Conservation (phyloP, 2,329 filamentous ascomycete species). For the Sclerotinia nivalis region DNA sequence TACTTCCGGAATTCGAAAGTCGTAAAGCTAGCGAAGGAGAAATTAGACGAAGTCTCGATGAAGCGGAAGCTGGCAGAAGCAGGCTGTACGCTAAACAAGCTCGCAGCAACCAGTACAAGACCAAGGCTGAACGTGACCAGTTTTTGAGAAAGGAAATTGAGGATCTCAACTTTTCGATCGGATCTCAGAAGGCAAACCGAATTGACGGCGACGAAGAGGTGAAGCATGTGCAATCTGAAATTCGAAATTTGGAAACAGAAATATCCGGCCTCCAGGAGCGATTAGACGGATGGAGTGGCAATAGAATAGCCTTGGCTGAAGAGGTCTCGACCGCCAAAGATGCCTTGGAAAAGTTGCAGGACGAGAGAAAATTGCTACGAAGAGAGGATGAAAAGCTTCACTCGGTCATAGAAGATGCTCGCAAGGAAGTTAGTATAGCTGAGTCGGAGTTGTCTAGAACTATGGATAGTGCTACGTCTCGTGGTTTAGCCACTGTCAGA, state of each 20-base stretch:
- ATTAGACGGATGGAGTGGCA: constrained; percentile 77
- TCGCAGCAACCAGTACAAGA: constrained; percentile 82
- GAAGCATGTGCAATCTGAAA: constrained; percentile 66
- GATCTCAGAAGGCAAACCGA: constrained; percentile 78
- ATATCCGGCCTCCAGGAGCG: constrained; percentile 68
- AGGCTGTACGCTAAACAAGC: constrained; percentile 91
- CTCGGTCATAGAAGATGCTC: constrained; percentile 72
- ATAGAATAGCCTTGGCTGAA: constrained; percentile 70
- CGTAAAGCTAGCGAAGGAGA: constrained; percentile 72
- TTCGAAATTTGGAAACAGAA: constrained; percentile 70
- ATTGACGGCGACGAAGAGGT: constrained; percentile 86
- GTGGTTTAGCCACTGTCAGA: constrained; percentile 83
- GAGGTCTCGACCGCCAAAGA: constrained; percentile 78
- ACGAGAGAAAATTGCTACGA: constrained; percentile 84
- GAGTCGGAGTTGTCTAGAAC: constrained; percentile 77
- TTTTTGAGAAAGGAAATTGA: constrained; percentile 80
- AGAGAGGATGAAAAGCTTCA: constrained; percentile 87
- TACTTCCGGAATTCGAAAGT: constrained; percentile 76
- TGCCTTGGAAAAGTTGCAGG: constrained; percentile 73
- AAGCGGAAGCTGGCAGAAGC: constrained; percentile 72
- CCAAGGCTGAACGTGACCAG: constrained; percentile 82
- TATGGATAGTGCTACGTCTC: constrained; percentile 86
- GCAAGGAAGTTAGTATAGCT: constrained; percentile 73
- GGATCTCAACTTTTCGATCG: constrained; percentile 73
- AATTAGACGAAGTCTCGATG: constrained; percentile 70